Base-by-base conservation (phyloP, 768 basidiomycete species). In the Dictyophora rubrovolvata region DNA sequence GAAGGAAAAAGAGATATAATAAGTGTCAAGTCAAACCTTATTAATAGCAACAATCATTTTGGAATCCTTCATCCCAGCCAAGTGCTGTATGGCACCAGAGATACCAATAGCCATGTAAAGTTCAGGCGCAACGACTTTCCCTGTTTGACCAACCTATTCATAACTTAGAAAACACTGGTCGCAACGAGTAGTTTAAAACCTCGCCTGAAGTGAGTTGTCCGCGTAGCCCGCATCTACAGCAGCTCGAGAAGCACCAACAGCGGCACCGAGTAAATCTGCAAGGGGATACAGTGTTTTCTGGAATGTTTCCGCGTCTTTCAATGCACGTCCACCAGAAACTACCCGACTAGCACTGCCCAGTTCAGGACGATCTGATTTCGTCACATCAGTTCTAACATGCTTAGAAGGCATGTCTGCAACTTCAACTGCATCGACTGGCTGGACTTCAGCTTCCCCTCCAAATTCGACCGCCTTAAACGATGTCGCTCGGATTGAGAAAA, bases 21-120 rank as follows among this genome's bases (percentile, higher is more conserved):
- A 28, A 22, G 42, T 60, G 51, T 46, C 11, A 28, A 10, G 18
- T 63, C 75, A 55, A 62, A 84, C 93, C 83, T 99, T 99, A 77
- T 99, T 99, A 62, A 99, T 80, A 4, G 96, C 96, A 34, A 96
- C 95, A 62, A 99, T 99, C 63, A 97, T 77, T 75, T 98, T 99
- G 11, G 91, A 93, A 67, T 97, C 96, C 71, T 99, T 99, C 96
- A 98, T 99, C 9, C 96, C 96, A 20, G 96, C 96, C 56, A 98
- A 76, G 75, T 99, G 96, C 73, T 99, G 96, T 66, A 98, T 99
- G 14, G 96, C 96, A 17, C 96, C 96, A 9, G 93, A 96, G 65
- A 99, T 98, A 54, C 96, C 96, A 53, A 98, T 72, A 3, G 96
- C 96, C 72, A 98, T 81, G 73, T 99, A 99, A 55, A 99, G 75